Evolutionary conservation across 75 land plant genomes (phyloP).

Genomic region (Cryptomeria japonica): DNA sequence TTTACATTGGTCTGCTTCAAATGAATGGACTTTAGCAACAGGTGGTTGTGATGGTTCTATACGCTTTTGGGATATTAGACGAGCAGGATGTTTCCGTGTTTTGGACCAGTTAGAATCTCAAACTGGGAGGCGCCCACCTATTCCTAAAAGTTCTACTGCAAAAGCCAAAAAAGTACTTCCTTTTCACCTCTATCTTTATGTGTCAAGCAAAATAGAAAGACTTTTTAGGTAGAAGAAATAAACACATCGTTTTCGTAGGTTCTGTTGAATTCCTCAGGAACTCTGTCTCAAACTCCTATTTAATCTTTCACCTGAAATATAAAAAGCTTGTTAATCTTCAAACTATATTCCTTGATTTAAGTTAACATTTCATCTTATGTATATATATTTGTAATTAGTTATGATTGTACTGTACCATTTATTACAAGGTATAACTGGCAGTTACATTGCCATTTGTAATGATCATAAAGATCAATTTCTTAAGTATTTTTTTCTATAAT

Average conservation of each 20-base stretch:
- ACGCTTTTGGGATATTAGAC: conserved; percentile 96
- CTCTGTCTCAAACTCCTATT: background rate
- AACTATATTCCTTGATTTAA: background rate
- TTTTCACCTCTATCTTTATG: background rate
- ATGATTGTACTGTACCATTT: background rate
- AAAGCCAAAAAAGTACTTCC: conserved; percentile 30
- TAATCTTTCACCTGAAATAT: background rate
- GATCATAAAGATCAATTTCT: background rate
- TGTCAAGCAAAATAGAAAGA: background rate
- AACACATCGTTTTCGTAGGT: background rate
- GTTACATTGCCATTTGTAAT: background rate
- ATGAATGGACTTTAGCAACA: conserved; percentile 82
- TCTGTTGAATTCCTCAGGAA: background rate
- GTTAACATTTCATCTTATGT: background rate
- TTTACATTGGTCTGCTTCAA: conserved; percentile 88
- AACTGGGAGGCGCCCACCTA: conserved; percentile 69
- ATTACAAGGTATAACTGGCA: background rate
- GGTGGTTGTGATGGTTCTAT: conserved; percentile 99
- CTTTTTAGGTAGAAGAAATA: background rate
- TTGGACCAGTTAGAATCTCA: conserved; percentile 86
- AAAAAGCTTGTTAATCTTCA: background rate
- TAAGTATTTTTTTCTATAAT: background rate
- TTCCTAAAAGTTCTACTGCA: conserved; percentile 16
- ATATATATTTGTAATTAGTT: background rate
- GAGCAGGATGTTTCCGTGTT: conserved; percentile 85